A percentile compares a stretch with the other conserved stretches of the same genome.
Evolutionary conservation across 345 rosid genomes (phyloP).

Genomic region (Balakata baccata): DNA sequence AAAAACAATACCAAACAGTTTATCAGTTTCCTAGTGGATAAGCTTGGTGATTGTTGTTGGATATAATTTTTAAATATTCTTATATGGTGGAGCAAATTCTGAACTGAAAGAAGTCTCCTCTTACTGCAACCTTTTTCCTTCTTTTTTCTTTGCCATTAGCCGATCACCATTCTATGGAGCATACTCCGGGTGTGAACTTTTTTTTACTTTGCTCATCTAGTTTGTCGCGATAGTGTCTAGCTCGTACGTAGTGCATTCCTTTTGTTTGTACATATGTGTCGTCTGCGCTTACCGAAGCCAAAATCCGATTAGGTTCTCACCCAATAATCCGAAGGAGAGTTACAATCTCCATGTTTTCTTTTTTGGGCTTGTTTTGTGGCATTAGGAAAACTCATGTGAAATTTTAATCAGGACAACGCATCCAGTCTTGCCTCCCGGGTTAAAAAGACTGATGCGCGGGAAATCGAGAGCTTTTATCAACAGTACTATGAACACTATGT

Average conservation of each 20-base stretch:
- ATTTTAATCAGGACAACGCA: conserved; percentile 64
- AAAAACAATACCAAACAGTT: no score
- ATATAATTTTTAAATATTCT: no score
- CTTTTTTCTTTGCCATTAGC: no score
- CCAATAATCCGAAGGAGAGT: not conserved
- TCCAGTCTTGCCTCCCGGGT: conserved; percentile 92
- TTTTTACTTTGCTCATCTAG: not conserved
- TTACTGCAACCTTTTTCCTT: no score
- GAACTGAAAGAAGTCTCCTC: no score
- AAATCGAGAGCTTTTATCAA: conserved; percentile 89
- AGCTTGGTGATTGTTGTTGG: no score
- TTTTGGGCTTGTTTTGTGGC: conserved; percentile 8
- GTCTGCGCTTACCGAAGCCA: not conserved
- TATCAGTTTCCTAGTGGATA: no score
- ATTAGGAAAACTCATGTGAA: conserved; percentile 12
- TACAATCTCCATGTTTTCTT: not conserved
- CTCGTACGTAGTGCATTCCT: not conserved
- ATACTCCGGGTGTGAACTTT: no score
- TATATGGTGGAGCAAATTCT: no score
- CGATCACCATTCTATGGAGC: no score
- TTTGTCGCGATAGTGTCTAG: no score
- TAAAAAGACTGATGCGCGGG: conserved; percentile 92
- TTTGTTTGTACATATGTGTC: not conserved
- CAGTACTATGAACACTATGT: conserved; percentile 91
- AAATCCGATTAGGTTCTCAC: not conserved